A percentile compares a stretch with the other conserved stretches of the same genome.
Evolutionary conservation across 139 green algal species (phyloP).

Genomic region (Picochlorum sp.): DNA sequence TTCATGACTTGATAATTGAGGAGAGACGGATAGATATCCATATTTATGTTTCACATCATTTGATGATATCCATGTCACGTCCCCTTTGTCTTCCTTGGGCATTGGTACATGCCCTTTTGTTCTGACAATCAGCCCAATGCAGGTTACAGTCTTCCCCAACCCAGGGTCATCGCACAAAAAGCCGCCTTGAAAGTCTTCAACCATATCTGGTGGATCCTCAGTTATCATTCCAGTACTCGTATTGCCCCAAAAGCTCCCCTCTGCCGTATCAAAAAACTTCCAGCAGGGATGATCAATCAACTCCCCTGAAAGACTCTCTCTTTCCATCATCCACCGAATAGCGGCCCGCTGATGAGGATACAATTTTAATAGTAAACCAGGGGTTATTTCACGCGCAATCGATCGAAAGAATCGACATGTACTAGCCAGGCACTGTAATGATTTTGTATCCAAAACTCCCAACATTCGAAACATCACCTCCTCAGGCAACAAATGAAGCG

Average conservation of each 20-base stretch:
- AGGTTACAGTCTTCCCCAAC: constrained; percentile 86
- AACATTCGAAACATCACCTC: constrained; percentile 13
- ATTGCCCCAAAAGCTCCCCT: constrained; percentile 25
- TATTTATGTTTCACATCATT: neutral
- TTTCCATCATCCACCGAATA: constrained; percentile 57
- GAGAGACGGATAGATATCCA: neutral
- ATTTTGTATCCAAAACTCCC: constrained; percentile 15
- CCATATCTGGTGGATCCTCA: neutral
- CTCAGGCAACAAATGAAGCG: neutral
- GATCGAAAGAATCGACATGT: constrained; percentile 31
- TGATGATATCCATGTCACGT: neutral
- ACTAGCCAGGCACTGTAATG: constrained; percentile 14
- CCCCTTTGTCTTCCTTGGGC: constrained; percentile 9
- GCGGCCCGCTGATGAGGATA: constrained; percentile 56
- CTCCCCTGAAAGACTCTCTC: constrained; percentile 19
- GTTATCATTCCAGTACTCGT: constrained; percentile 32
- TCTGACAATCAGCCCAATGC: constrained; percentile 69
- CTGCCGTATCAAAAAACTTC: constrained; percentile 12
- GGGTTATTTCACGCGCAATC: constrained; percentile 28
- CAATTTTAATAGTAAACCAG: constrained; percentile 47
- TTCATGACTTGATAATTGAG: neutral
- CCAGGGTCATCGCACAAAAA: constrained; percentile 91
- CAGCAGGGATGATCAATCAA: constrained; percentile 34
- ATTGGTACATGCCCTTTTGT: constrained; percentile 37
- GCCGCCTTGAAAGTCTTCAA: constrained; percentile 55